Evolutionary conservation across 2,329 filamentous ascomycete genomes (phyloP).

Genomic region (Aspergillus pseudoglaucus): DNA sequence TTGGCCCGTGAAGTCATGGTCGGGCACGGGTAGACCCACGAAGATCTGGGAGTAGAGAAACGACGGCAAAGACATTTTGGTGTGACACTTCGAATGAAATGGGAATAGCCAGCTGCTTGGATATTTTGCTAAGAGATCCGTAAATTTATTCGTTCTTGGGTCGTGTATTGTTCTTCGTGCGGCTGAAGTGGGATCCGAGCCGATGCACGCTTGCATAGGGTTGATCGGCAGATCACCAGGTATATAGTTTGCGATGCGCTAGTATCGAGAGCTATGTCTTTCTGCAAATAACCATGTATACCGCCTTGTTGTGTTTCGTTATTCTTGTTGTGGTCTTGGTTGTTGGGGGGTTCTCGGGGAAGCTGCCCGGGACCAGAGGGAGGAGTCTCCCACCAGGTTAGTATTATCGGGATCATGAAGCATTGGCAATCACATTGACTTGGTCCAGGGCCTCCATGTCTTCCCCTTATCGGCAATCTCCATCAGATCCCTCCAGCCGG

Average conservation of each 20-base stretch:
- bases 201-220: not conserved
- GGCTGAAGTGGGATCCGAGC: too few relatives aligned
- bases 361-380: too few relatives aligned
- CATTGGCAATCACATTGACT: too few relatives aligned
- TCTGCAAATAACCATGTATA: not conserved
- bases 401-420: not conserved
- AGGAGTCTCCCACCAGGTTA: too few relatives aligned
- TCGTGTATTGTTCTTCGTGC: not conserved
- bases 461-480: constrained; percentile 40
- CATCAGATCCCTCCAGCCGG: constrained; percentile 32
- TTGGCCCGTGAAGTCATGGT: not conserved
- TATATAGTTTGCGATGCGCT: not conserved
- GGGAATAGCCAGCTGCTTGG: not conserved
- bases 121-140: not conserved
- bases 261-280: not conserved
- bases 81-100: not conserved
- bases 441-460: constrained; percentile 31
- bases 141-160: not conserved
- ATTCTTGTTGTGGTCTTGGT: not conserved
- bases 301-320: not conserved
- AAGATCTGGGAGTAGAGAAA: not conserved
- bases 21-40: not conserved
- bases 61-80: not conserved
- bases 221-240: not conserved
- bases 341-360: not conserved